Conservation (phyloP, 2,329 filamentous ascomycete species). For the Arthrobotrys pseudoclavata region DNA sequence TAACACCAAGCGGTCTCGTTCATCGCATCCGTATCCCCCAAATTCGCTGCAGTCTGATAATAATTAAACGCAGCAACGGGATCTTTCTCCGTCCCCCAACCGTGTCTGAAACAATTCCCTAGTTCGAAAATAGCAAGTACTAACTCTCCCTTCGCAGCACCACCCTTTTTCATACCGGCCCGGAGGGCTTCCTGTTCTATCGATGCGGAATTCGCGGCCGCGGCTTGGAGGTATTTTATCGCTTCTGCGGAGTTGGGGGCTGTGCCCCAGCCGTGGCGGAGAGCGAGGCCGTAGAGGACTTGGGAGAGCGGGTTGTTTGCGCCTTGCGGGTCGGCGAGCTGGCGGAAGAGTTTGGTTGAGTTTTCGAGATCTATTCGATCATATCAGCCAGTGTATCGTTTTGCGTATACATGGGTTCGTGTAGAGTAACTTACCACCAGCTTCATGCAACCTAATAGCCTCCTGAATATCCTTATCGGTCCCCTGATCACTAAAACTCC, state of each 20-base stretch:
- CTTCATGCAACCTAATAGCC: constrained; percentile 93
- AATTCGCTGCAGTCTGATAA: constrained; percentile 96
- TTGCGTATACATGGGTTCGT: background rate
- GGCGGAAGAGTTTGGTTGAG: constrained; percentile 87
- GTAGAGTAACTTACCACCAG: constrained; percentile 71
- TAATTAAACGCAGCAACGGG: constrained; percentile 88
- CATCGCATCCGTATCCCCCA: constrained; percentile 97
- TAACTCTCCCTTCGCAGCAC: constrained; percentile 93
- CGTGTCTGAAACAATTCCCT: constrained; percentile 91
- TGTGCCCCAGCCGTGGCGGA: constrained; percentile 95
- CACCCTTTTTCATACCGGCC: constrained; percentile 91
- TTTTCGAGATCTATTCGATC: constrained; percentile 73
- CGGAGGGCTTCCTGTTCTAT: constrained; percentile 87
- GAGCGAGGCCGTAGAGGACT: constrained; percentile 91
- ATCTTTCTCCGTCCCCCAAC: constrained; percentile 91
- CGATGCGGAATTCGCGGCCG: constrained; percentile 88
- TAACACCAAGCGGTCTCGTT: constrained; percentile 98
- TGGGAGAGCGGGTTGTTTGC: constrained; percentile 94
- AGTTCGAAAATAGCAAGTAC: constrained; percentile 97
- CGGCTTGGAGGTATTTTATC: constrained; percentile 85
- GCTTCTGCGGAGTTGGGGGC: constrained; percentile 78
- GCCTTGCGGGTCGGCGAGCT: constrained; percentile 83
- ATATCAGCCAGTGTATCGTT: background rate
- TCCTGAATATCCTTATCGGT: constrained; percentile 79
- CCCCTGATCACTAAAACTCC: constrained; percentile 62